Evolutionary conservation across 208 protist genomes (phyloP).

Genomic region (Perkinsela sp.): DNA sequence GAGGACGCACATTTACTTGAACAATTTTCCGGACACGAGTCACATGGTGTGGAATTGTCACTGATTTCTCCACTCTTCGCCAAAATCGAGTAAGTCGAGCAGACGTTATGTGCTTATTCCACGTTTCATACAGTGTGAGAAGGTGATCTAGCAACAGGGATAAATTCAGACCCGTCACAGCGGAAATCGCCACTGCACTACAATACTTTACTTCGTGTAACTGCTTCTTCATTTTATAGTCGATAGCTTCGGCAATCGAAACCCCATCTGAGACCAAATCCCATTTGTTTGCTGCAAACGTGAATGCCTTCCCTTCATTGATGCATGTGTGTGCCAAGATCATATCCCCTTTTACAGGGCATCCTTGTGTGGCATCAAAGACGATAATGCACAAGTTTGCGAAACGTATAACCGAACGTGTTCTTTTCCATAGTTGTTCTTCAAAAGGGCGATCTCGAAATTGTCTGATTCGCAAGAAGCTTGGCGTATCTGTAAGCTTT

Average conservation of each 20-base stretch:
- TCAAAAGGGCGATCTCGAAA: conserved; percentile 33
- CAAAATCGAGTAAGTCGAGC: conserved; percentile 48
- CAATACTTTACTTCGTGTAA: conserved; percentile 59
- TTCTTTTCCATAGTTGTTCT: conserved; percentile 7
- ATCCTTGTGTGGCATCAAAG: conserved; percentile 62
- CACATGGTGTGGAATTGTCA: conserved; percentile 58
- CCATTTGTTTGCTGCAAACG: conserved; percentile 70
- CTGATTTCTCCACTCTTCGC: conserved; percentile 59
- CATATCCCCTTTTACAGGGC: conserved; percentile 70
- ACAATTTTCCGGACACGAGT: conserved; percentile 40
- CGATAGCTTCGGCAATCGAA: conserved; percentile 56
- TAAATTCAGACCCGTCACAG: conserved; percentile 50
- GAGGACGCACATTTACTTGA: conserved; percentile 49
- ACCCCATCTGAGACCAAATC: conserved; percentile 54
- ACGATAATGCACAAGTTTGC: conserved; percentile 55
- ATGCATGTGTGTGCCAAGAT: conserved; percentile 44
- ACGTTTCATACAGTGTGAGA: conserved; percentile 44
- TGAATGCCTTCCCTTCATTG: conserved; percentile 41
- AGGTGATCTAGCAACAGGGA: conserved; percentile 49
- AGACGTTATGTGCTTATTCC: conserved; percentile 54
- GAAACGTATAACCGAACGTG: conserved; percentile 16
- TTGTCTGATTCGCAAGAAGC: conserved; percentile 28
- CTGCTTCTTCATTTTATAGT: conserved; percentile 67
- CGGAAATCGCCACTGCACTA: conserved; percentile 56
- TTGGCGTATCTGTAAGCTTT: conserved; percentile 60